Evolutionary conservation across 371 early-diverging fungal species (phyloP).

Genomic region (Batkoa obscura): DNA sequence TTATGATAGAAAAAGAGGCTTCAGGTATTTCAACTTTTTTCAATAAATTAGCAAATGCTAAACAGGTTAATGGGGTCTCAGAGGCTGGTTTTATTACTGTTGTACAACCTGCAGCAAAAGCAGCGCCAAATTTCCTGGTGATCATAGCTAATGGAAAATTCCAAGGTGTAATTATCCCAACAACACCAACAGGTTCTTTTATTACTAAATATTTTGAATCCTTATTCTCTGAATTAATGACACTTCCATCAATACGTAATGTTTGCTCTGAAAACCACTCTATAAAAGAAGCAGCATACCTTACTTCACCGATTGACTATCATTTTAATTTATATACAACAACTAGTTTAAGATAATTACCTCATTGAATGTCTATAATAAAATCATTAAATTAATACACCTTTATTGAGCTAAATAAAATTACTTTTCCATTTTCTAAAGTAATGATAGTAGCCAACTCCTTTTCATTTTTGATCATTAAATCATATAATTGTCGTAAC

Average conservation of each 20-base stretch:
- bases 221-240: conserved; percentile 41
- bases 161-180: conserved; percentile 81
- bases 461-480: conserved; percentile 42
- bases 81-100: conserved; percentile 56
- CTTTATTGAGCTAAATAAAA: conserved; percentile 2
- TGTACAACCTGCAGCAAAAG: conserved; percentile 53
- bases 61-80: conserved; percentile 67
- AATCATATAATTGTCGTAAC: conserved; percentile 42
- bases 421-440: conserved; percentile 52
- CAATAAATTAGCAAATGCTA: conserved; percentile 56
- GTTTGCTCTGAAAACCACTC: conserved; percentile 84
- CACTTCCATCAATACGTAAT: conserved; percentile 54
- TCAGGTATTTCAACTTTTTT: conserved; percentile 64
- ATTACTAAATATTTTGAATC: conserved; percentile 41
- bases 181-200: conserved; percentile 72
- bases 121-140: conserved; percentile 37
- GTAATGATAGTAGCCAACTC: conserved; percentile 61
- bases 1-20: conserved; percentile 71
- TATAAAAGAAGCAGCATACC: conserved; percentile 51
- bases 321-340: background rate
- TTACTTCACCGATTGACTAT: conserved; percentile 42
- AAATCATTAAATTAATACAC: conserved; percentile 6
- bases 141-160: conserved; percentile 89
- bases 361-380: background rate
- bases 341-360: background rate